Evolutionary conservation across 257 asterid genomes (phyloP).

Genomic region (Cynanchum wilfordii): DNA sequence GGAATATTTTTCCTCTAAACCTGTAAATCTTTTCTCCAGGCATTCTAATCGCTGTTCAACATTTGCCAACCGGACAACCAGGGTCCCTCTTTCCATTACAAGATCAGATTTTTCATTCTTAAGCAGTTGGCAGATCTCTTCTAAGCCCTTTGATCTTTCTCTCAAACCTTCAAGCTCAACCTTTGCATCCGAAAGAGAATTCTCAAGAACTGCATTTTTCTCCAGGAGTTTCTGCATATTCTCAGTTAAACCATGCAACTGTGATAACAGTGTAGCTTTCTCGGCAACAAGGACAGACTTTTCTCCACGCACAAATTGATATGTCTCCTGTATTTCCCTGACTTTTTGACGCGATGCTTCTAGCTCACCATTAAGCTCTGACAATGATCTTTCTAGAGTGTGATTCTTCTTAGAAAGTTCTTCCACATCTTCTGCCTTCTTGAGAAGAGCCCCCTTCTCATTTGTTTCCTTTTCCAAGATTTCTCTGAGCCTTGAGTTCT

Average conservation of each 20-base stretch:
- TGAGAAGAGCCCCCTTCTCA: slow-evolving; percentile 50
- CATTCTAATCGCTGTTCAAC: slow-evolving; percentile 50
- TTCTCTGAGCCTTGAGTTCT: slow-evolving; percentile 51
- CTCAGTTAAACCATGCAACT: slow-evolving; percentile 63
- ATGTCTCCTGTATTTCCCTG: slow-evolving; percentile 51
- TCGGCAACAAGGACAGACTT: slow-evolving; percentile 63
- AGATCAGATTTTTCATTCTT: slow-evolving; percentile 64
- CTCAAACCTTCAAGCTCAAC: slow-evolving; percentile 85
- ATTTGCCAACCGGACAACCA: slow-evolving; percentile 55
- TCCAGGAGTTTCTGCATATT: slow-evolving; percentile 68
- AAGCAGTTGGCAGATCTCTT: slow-evolving; percentile 69
- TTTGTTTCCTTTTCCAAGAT: slow-evolving; percentile 35
- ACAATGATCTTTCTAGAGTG: slow-evolving; percentile 48
- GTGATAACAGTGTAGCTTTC: slow-evolving; percentile 70
- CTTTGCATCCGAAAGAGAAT: slow-evolving; percentile 60
- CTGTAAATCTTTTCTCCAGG: slow-evolving; percentile 55
- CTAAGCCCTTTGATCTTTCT: slow-evolving; percentile 83
- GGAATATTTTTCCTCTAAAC: slow-evolving; percentile 66
- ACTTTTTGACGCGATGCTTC: slow-evolving; percentile 43
- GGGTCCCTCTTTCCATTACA: slow-evolving; percentile 51
- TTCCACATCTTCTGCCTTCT: slow-evolving; percentile 60
- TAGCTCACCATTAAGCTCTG: slow-evolving; percentile 49
- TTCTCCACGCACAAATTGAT: slow-evolving; percentile 51
- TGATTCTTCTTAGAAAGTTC: slow-evolving; percentile 45
- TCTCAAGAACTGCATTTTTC: slow-evolving; percentile 74